A percentile compares a stretch with the other conserved stretches of the same genome.
These are phyloP conservation scores for Termitomyces heimii DNA, from an alignment of 768 basidiomycete genomes.

Conservation along the genomic window DNA sequence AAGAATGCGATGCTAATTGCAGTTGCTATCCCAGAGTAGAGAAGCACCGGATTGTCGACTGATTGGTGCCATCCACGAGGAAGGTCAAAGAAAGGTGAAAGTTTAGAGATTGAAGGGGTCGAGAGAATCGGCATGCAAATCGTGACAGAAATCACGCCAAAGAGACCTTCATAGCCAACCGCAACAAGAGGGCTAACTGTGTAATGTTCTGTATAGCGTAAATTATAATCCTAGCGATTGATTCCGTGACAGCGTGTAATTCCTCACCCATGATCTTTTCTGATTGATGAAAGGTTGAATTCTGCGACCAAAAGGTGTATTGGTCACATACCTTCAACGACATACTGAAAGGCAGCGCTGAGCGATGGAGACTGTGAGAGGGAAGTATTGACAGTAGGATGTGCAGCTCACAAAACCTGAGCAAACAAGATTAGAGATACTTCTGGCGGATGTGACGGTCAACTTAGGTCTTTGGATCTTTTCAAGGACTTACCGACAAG, in stretches of 20 bases:
- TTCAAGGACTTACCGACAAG: conserved; percentile 52
- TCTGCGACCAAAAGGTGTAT: conserved; percentile 11
- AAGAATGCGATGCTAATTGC: conserved; percentile 73
- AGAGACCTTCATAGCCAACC: conserved; percentile 92
- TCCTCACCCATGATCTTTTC: conserved; percentile 82
- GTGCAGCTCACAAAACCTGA: conserved; percentile 74
- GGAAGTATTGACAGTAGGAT: conserved; percentile 1
- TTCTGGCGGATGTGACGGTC: conserved; percentile 36
- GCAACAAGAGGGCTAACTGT: conserved; percentile 84
- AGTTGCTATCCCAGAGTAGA: conserved; percentile 63
- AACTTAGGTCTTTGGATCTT: conserved; percentile 12
- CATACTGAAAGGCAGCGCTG: conserved; percentile 88
- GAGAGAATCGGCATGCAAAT: conserved; percentile 77
- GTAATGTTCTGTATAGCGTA: conserved; percentile 46
- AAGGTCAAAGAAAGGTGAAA: conserved; percentile 79
- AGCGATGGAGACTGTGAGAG: neutral
- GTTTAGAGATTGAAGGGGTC: conserved; percentile 56
- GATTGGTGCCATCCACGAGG: conserved; percentile 87
- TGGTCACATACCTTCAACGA: conserved; percentile 57
- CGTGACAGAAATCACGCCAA: conserved; percentile 77
- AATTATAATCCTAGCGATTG: neutral
- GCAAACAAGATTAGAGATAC: conserved; percentile 90
- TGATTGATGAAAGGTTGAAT: conserved; percentile 11
- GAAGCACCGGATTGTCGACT: conserved; percentile 65
- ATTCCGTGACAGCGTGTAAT: neutral